Conservation (phyloP, 164 flowering plant genomes). For the Stephania japonica region DNA sequence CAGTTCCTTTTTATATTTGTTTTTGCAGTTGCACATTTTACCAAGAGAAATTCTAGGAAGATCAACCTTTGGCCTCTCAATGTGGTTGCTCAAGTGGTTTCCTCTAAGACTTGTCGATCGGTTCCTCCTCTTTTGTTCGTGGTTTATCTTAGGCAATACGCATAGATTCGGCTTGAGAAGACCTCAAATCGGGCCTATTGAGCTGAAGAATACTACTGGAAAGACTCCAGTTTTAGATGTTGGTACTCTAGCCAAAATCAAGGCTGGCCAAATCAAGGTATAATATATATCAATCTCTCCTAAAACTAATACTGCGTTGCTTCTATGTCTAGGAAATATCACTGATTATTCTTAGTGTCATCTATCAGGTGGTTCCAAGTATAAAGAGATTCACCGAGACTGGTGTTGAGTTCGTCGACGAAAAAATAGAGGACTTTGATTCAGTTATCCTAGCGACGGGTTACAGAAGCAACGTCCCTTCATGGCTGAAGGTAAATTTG, state of each 20-base stretch:
- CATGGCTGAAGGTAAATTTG: conserved; percentile 43
- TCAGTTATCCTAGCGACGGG: conserved; percentile 46
- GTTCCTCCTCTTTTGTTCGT: conserved; percentile 28
- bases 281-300: background rate
- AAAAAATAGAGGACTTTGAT: conserved; percentile 25
- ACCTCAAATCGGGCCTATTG: conserved; percentile 43
- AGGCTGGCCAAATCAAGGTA: conserved; percentile 29
- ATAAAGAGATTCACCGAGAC: conserved; percentile 23
- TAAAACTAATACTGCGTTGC: background rate
- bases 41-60: conserved; percentile 40
- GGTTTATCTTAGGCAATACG: conserved; percentile 37
- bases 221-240: conserved; percentile 40
- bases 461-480: conserved; percentile 38
- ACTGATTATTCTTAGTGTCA: background rate
- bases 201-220: conserved; percentile 28
- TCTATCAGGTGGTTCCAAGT: conserved; percentile 29
- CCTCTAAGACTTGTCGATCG: conserved; percentile 39
- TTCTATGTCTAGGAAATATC: background rate
- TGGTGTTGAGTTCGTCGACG: conserved; percentile 35
- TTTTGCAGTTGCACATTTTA: conserved; percentile 43
- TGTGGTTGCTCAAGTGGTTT: conserved; percentile 43
- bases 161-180: conserved; percentile 30
- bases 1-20: no score
- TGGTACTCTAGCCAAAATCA: conserved; percentile 34
- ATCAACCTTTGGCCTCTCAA: conserved; percentile 44